A percentile compares a stretch with the other conserved stretches of the same genome.
Evolutionary conservation across 2,329 filamentous ascomycete species (phyloP).

Genomic region (Huntiella moniliformis): DNA sequence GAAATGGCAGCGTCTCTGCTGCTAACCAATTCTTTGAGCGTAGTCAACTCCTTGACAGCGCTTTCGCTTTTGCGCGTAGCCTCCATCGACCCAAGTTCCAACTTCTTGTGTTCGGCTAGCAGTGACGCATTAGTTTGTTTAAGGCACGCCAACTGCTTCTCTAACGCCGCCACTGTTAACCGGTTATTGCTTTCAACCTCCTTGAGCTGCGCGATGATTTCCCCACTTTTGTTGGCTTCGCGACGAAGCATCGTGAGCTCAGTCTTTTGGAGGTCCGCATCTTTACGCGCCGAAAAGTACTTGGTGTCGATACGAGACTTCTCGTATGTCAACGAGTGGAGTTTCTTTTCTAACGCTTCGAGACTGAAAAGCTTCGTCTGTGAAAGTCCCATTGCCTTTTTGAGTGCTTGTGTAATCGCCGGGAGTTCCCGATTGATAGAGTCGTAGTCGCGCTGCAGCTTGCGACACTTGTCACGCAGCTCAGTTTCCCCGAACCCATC

Average conservation of each 20-base stretch:
- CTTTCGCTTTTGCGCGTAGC: constrained; percentile 50
- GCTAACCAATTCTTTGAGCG: constrained; percentile 56
- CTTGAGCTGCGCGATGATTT: constrained; percentile 85
- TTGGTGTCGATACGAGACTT: constrained; percentile 96
- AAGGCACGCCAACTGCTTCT: constrained; percentile 75
- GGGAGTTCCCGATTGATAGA: constrained; percentile 76
- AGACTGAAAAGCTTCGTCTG: constrained; percentile 75
- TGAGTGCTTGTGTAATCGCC: constrained; percentile 79
- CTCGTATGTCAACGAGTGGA: constrained; percentile 57
- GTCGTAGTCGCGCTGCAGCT: constrained; percentile 60
- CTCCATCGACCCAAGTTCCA: constrained; percentile 56
- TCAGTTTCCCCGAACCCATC: constrained; percentile 49
- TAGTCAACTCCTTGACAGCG: constrained; percentile 54
- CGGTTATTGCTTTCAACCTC: constrained; percentile 67
- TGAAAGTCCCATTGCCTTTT: constrained; percentile 67
- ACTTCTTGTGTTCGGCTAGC: constrained; percentile 51
- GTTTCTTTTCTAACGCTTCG: constrained; percentile 55
- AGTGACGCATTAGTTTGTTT: constrained; percentile 60
- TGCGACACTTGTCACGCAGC: constrained; percentile 52
- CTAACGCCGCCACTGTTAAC: constrained; percentile 59
- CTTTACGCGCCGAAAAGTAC: constrained; percentile 89
- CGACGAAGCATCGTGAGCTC: constrained; percentile 63
- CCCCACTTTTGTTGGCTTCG: constrained; percentile 77
- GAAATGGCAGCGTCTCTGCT: constrained; percentile 49
- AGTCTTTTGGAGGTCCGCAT: constrained; percentile 65